Percentiles rank a stretch among this genome's conserved stretches.
Evolutionary conservation across 2,329 filamentous ascomycete species (phyloP).

Genomic region (Exophiala viscosa): DNA sequence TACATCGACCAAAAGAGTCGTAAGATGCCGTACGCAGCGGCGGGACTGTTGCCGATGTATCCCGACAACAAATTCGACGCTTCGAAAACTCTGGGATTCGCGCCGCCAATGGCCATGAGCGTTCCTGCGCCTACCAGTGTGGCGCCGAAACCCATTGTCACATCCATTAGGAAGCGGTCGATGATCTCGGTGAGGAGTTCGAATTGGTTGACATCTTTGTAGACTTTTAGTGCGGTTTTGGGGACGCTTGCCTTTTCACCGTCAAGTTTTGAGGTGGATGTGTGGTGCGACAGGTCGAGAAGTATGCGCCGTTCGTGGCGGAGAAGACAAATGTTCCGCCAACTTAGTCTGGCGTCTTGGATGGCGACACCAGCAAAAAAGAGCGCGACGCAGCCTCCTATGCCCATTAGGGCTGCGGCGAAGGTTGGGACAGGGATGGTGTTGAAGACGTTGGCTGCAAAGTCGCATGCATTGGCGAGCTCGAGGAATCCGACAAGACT

Average conservation of each 20-base stretch:
- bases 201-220: slow-evolving; percentile 44
- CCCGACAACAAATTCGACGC: slow-evolving; percentile 55
- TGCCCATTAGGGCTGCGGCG: slow-evolving; percentile 50
- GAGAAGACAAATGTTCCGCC: slow-evolving; percentile 47
- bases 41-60: slow-evolving; percentile 53
- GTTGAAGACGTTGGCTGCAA: slow-evolving; percentile 59
- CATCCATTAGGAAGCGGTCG: slow-evolving; percentile 51
- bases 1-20: slow-evolving; percentile 50
- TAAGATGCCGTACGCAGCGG: slow-evolving; percentile 48
- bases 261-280: background rate
- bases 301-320: slow-evolving; percentile 40
- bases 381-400: slow-evolving; percentile 50
- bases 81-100: slow-evolving; percentile 39
- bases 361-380: slow-evolving; percentile 46
- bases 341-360: slow-evolving; percentile 43
- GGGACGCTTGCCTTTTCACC: background rate
- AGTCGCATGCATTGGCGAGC: slow-evolving; percentile 54
- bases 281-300: background rate
- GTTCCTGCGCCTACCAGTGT: slow-evolving; percentile 52
- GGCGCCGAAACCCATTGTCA: slow-evolving; percentile 49
- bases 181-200: slow-evolving; percentile 52
- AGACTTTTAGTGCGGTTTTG: background rate
- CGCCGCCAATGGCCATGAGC: slow-evolving; percentile 53
- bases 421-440: slow-evolving; percentile 48
- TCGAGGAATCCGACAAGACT: slow-evolving; percentile 51